Percentiles rank a stretch among this genome's conserved stretches.
phyloP scores from a whole-genome alignment of 129 eudicot genomes.

The Artemisia annua region DNA sequence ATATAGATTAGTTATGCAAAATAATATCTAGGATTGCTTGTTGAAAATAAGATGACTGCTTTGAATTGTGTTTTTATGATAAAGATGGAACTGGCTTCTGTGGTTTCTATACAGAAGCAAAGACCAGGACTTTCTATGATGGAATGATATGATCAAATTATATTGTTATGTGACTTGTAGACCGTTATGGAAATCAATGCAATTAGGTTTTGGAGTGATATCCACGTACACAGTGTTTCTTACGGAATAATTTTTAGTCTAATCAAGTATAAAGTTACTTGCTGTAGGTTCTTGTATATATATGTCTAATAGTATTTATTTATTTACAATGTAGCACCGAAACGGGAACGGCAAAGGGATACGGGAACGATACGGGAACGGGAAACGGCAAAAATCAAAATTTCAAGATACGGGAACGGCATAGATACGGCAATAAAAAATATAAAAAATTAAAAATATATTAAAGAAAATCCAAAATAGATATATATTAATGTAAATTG shows the following conservation, averaged over 20 bases:
- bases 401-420: too few species aligned
- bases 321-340: too few species aligned
- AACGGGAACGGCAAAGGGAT: too few species aligned
- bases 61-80: not conserved
- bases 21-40: conserved; percentile 3
- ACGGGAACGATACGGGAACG: too few species aligned
- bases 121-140: not conserved
- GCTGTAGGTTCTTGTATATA: not conserved
- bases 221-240: conserved; percentile 1
- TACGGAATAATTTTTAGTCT: not conserved
- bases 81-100: conserved; percentile 9
- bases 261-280: not conserved
- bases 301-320: too few species aligned
- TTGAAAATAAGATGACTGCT: not conserved
- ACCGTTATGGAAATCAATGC: not conserved
- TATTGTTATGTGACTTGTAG: not conserved
- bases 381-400: too few species aligned
- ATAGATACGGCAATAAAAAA: too few species aligned
- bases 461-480: too few species aligned
- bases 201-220: conserved; percentile 3
- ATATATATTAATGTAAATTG: too few species aligned
- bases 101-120: not conserved
- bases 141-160: conserved; percentile 6
- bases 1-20: conserved; percentile 9
- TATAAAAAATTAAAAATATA: too few species aligned